Evolutionary conservation across 2,329 filamentous ascomycete species (phyloP).

Genomic region (Cephalotrichum gorgonifer): DNA sequence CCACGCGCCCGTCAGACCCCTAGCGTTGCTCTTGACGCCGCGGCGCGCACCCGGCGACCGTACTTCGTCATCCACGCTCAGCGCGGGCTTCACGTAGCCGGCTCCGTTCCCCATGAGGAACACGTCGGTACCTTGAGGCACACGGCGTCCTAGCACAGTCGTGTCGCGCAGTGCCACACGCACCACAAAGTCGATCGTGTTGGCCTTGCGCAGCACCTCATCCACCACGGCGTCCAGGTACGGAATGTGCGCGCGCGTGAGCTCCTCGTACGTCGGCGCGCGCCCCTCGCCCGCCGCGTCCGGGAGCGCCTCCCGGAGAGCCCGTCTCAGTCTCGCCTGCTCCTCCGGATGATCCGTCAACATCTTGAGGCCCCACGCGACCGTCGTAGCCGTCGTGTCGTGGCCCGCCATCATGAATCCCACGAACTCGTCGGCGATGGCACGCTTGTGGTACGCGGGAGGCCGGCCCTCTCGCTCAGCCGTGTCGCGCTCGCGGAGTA

Average conservation of each 20-base stretch:
- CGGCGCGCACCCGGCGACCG: background rate
- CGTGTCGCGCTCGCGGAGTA: conserved; percentile 19
- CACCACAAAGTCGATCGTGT: conserved; percentile 7
- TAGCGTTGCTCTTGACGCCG: conserved; percentile 1
- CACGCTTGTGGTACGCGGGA: conserved; percentile 14
- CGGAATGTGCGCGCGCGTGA: conserved; percentile 12
- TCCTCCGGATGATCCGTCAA: conserved; percentile 7
- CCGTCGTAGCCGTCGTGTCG: conserved; percentile 19
- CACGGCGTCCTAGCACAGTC: conserved; percentile 13
- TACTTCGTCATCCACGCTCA: conserved; percentile 7
- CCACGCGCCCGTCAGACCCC: conserved; percentile 12
- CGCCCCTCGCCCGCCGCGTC: conserved; percentile 12
- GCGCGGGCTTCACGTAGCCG: conserved; percentile 1
- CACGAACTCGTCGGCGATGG: conserved; percentile 18
- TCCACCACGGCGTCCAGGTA: conserved; percentile 21
- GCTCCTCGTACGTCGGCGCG: conserved; percentile 13
- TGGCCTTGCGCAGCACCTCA: conserved; percentile 18
- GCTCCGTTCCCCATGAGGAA: conserved; percentile 9
- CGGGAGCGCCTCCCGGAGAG: conserved; percentile 9
- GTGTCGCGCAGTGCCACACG: conserved; percentile 12
- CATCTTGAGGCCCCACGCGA: conserved; percentile 17
- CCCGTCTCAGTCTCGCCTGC: conserved; percentile 13
- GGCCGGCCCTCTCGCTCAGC: conserved; percentile 17
- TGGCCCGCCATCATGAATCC: conserved; percentile 21
- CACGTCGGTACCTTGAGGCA: conserved; percentile 17